Conservation (phyloP, 2,329 filamentous ascomycete species). For the Hypoxylon sp. region DNA sequence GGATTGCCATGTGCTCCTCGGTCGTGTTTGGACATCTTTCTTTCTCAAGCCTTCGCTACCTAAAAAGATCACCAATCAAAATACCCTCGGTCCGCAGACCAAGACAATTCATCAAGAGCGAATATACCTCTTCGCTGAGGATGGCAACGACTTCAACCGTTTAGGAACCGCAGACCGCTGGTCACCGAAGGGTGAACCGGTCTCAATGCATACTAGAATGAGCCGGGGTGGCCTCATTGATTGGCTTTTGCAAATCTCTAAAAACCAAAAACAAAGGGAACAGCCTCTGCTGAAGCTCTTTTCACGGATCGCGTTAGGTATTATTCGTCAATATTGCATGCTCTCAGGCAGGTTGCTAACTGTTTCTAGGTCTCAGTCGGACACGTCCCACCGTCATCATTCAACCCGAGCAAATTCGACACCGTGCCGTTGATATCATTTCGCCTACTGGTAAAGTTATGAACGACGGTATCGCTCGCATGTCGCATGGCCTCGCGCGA, state of each 20-base stretch:
- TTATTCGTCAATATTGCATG: constrained; percentile 24
- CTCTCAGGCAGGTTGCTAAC: constrained; percentile 26
- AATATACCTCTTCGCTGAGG: constrained; percentile 67
- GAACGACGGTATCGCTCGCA: constrained; percentile 75
- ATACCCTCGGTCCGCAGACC: constrained; percentile 48
- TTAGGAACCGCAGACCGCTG: constrained; percentile 47
- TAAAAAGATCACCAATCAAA: constrained; percentile 56
- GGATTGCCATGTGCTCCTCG: constrained; percentile 58
- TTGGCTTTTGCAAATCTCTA: constrained; percentile 63
- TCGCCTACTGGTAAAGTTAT: constrained; percentile 62
- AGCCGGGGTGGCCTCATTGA: constrained; percentile 60
- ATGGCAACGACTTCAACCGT: constrained; percentile 59
- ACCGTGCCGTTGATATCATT: constrained; percentile 54
- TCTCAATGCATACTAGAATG: constrained; percentile 46
- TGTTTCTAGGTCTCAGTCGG: constrained; percentile 63
- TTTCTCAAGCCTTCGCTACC: constrained; percentile 56
- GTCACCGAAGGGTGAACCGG: constrained; percentile 45
- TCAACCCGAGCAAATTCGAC: constrained; percentile 60
- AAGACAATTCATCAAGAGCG: constrained; percentile 56
- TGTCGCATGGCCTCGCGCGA: constrained; percentile 71
- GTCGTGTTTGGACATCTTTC: constrained; percentile 63
- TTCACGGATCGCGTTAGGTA: constrained; percentile 68
- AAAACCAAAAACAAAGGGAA: constrained; percentile 58
- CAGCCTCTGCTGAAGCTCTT: constrained; percentile 69
- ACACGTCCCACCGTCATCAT: constrained; percentile 63